phyloP scores from a whole-genome alignment of 129 eudicot species.

The Helichrysum umbraculigerum region DNA sequence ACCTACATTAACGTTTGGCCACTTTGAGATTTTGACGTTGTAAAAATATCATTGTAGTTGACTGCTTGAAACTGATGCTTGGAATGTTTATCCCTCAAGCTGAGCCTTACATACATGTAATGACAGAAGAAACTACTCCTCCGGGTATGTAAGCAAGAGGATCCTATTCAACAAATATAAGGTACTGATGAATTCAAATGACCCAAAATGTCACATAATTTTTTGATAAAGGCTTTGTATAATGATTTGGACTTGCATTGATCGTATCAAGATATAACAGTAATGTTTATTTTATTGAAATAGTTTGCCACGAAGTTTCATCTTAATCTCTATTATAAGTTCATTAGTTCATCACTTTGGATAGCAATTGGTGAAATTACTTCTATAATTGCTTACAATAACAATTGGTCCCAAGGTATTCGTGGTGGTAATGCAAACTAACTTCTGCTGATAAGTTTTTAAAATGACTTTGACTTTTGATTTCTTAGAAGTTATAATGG shows the following conservation, averaged over 20 bases:
- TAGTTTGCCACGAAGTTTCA: no score
- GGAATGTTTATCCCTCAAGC: conserved; percentile 68
- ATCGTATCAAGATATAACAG: no score
- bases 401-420: no score
- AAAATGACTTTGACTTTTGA: conserved; percentile 81
- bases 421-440: background rate
- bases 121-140: conserved; percentile 61
- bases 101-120: conserved; percentile 56
- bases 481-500: conserved; percentile 82
- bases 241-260: no score
- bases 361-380: no score
- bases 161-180: conserved; percentile 52
- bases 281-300: no score
- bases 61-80: conserved; percentile 61
- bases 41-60: conserved; percentile 38
- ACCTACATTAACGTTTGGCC: no score
- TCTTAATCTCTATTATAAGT: no score
- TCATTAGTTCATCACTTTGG: no score
- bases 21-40: conserved; percentile 1
- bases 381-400: no score
- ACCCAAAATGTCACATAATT: no score
- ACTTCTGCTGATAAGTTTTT: conserved; percentile 69
- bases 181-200: conserved; percentile 29
- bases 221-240: no score
- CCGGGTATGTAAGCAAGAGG: conserved; percentile 63